Evolutionary conservation across 345 rosid species (phyloP).

Genomic region (Syzygium grande): DNA sequence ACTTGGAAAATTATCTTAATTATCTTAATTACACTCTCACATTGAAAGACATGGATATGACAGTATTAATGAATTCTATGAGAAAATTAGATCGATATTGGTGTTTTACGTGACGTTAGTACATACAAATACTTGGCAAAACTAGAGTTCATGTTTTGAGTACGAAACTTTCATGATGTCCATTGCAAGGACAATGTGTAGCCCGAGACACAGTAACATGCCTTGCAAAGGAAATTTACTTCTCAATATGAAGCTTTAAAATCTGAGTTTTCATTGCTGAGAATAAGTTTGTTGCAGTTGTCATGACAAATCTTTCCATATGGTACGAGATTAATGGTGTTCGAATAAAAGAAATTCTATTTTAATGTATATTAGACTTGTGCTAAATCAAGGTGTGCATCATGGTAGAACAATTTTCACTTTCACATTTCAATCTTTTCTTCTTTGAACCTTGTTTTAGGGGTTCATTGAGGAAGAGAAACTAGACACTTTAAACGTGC

Average conservation of each 20-base stretch:
- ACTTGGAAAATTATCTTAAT: background rate
- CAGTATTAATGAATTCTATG: too few relatives aligned
- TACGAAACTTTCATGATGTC: background rate
- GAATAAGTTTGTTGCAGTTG: too few relatives aligned
- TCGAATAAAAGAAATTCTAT: background rate
- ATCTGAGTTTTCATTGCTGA: background rate
- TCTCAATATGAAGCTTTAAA: background rate
- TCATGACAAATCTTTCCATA: too few relatives aligned
- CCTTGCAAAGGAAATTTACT: background rate
- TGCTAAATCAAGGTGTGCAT: background rate
- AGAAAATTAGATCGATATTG: too few relatives aligned
- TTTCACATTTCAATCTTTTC: background rate
- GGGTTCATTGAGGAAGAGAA: conserved; percentile 13
- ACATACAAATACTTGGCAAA: background rate
- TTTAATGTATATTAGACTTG: background rate
- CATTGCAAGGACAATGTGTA: background rate
- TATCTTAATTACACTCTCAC: too few relatives aligned
- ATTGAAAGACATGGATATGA: too few relatives aligned
- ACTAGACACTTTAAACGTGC: conserved; percentile 7
- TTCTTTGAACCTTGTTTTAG: background rate
- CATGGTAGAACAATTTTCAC: background rate
- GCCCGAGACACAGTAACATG: background rate
- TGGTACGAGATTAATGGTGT: background rate
- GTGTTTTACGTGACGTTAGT: too few relatives aligned
- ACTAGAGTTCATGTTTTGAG: background rate